Evolutionary conservation across 768 basidiomycete genomes (phyloP).

Genomic region (Hericium erinaceus): DNA sequence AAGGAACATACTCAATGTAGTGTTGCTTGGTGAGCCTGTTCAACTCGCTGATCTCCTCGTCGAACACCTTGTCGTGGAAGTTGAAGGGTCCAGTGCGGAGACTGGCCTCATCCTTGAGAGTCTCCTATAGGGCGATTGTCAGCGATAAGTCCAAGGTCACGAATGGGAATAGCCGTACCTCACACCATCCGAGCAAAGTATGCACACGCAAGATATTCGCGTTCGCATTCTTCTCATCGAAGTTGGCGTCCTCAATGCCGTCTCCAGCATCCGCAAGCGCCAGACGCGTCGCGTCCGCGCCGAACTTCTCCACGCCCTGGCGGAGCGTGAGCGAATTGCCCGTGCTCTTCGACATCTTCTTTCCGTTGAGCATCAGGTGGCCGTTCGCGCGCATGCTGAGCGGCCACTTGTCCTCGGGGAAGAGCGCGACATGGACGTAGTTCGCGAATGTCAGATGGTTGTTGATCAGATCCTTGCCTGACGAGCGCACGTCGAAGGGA

Average conservation of each 20-base stretch:
- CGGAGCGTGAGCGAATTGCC: conserved; percentile 90
- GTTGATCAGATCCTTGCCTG: conserved; percentile 92
- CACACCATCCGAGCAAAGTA: conserved; percentile 86
- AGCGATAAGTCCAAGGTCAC: neutral
- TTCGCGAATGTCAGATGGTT: conserved; percentile 92
- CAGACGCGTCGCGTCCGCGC: conserved; percentile 90
- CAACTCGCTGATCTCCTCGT: conserved; percentile 82
- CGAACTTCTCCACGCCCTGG: conserved; percentile 89
- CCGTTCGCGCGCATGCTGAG: conserved; percentile 90
- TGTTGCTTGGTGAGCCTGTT: conserved; percentile 74
- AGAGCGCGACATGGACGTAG: conserved; percentile 93
- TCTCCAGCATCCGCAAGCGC: conserved; percentile 95
- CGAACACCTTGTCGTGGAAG: conserved; percentile 86
- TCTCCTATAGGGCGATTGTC: conserved; percentile 45
- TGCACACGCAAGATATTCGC: conserved; percentile 91
- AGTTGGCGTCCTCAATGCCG: conserved; percentile 97
- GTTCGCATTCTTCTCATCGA: conserved; percentile 97
- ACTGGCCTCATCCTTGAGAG: conserved; percentile 58
- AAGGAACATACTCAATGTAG: conserved; percentile 63
- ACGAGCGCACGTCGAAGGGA: conserved; percentile 95
- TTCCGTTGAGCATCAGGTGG: conserved; percentile 92
- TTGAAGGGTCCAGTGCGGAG: conserved; percentile 67
- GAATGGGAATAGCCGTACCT: conserved; percentile 39
- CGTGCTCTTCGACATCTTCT: conserved; percentile 98
- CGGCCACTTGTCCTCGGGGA: conserved; percentile 86